These are phyloP conservation scores for Salix suchowensis DNA, from an alignment of 345 rosid species.

Conservation along the genomic window DNA sequence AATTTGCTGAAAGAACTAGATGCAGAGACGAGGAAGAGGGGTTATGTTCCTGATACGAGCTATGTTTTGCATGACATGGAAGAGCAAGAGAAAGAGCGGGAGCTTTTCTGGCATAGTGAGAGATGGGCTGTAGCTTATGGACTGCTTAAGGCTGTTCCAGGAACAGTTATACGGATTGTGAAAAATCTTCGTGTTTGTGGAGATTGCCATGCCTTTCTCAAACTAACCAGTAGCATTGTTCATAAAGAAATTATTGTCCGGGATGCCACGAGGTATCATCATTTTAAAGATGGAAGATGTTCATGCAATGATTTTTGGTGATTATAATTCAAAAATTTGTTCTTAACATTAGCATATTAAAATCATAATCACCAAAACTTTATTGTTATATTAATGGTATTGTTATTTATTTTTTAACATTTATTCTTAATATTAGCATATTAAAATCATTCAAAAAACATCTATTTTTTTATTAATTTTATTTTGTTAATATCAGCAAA, in stretches of 20 bases:
- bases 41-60: conserved; percentile 69
- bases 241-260: conserved; percentile 61
- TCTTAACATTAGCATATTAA: too few relatives aligned
- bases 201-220: conserved; percentile 66
- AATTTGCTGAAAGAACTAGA: conserved; percentile 48
- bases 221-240: conserved; percentile 48
- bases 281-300: conserved; percentile 61
- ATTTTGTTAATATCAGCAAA: too few relatives aligned
- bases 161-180: conserved; percentile 51
- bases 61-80: conserved; percentile 57
- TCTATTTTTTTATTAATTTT: too few relatives aligned
- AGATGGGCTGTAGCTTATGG: conserved; percentile 69
- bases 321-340: not conserved
- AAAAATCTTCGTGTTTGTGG: conserved; percentile 75
- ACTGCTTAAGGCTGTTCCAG: conserved; percentile 51
- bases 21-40: conserved; percentile 54
- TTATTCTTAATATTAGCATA: too few relatives aligned
- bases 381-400: too few relatives aligned
- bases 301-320: conserved; percentile 83
- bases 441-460: too few relatives aligned
- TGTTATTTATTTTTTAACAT: too few relatives aligned
- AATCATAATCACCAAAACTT: too few relatives aligned
- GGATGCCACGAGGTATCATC: conserved; percentile 75
- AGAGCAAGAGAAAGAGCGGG: conserved; percentile 61
- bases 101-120: conserved; percentile 76